Evolutionary conservation across 1,284 basidiomycete species (phyloP).

Genomic region (Trichosporon ovoides): DNA sequence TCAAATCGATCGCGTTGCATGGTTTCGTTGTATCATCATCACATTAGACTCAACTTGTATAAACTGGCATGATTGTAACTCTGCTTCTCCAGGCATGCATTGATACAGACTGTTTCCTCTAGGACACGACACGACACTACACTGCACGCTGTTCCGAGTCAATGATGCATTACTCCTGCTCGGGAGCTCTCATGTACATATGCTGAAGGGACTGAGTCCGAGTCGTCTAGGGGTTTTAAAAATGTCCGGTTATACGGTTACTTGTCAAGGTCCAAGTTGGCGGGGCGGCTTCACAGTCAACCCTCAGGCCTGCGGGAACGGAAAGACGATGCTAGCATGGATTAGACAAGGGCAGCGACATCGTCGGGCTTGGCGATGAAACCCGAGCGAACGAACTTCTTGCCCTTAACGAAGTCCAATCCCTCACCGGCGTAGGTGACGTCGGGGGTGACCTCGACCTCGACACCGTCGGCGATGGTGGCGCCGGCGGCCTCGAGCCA

Average conservation of each 20-base stretch:
- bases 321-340: not conserved
- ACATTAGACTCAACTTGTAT: not conserved
- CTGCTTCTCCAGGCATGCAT: no score
- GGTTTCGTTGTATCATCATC: slow-evolving; percentile 1
- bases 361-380: slow-evolving; percentile 33
- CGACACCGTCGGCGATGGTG: slow-evolving; percentile 55
- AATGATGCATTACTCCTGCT: not conserved
- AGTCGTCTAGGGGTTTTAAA: not conserved
- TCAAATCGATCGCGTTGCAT: not conserved
- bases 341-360: slow-evolving; percentile 10
- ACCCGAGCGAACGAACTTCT: slow-evolving; percentile 59
- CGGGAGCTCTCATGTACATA: slow-evolving; percentile 3
- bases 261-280: not conserved
- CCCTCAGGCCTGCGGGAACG: not conserved
- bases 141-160: not conserved
- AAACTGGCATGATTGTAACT: not conserved
- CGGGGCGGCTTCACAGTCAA: not conserved
- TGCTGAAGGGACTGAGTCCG: slow-evolving; percentile 1
- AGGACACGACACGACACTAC: not conserved
- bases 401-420: slow-evolving; percentile 71
- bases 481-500: slow-evolving; percentile 82
- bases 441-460: slow-evolving; percentile 86
- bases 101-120: not conserved
- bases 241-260: slow-evolving; percentile 1
- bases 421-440: slow-evolving; percentile 91